phyloP scores from a whole-genome alignment of 2,329 filamentous ascomycete genomes.

The Scortechinia acanthostroma region DNA sequence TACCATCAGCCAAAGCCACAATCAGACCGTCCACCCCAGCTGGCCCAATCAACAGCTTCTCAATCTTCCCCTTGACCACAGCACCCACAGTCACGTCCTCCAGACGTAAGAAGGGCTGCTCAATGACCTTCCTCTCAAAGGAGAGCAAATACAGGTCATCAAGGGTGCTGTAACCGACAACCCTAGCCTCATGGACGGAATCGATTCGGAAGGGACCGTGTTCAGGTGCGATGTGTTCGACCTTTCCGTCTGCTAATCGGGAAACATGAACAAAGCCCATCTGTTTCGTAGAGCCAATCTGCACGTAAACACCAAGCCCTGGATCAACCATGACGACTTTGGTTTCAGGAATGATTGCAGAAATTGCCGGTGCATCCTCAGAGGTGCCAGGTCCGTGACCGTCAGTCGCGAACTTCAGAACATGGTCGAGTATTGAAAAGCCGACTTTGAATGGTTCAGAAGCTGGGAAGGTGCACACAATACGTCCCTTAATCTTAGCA shows the following conservation, averaged over 20 bases:
- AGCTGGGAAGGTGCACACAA: constrained; percentile 80
- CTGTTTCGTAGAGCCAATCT: constrained; percentile 42
- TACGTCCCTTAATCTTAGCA: constrained; percentile 74
- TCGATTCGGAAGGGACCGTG: constrained; percentile 74
- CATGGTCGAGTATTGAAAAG: constrained; percentile 80
- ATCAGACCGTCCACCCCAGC: constrained; percentile 76
- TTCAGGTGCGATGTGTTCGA: constrained; percentile 72
- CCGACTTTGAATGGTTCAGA: constrained; percentile 77
- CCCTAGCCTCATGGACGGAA: constrained; percentile 71
- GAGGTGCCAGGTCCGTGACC: constrained; percentile 34
- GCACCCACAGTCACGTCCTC: constrained; percentile 81
- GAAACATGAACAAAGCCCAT: constrained; percentile 93
- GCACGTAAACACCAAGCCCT: constrained; percentile 63
- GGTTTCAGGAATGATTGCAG: constrained; percentile 70
- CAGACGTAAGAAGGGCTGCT: constrained; percentile 83
- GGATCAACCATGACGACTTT: constrained; percentile 75
- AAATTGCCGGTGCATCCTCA: constrained; percentile 56
- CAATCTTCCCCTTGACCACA: constrained; percentile 74
- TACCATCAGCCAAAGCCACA: constrained; percentile 76
- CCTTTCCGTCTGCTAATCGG: constrained; percentile 78
- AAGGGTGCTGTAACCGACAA: constrained; percentile 79
- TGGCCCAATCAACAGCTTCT: constrained; percentile 74
- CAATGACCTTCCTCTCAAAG: constrained; percentile 72
- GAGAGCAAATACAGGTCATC: constrained; percentile 83
- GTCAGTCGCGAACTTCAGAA: constrained; percentile 40